phyloP scores from a whole-genome alignment of 2,329 filamentous ascomycete species.

The Colletotrichum tabaci region DNA sequence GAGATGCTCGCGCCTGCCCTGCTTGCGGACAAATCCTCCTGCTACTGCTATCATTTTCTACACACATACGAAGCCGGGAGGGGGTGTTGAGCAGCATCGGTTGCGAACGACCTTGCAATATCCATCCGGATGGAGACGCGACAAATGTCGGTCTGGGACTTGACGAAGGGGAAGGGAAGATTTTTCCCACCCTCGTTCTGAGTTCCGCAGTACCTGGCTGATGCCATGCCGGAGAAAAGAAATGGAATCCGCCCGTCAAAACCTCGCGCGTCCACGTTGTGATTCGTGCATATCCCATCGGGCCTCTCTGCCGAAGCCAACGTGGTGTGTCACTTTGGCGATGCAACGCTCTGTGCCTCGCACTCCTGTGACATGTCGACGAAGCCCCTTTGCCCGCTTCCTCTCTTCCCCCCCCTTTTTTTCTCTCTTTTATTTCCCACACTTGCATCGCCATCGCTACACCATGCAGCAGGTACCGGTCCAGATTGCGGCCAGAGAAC shows the following conservation, averaged over 20 bases:
- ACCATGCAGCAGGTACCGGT: constrained; percentile 39
- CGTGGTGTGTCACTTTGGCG: constrained; percentile 32
- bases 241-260: constrained; percentile 17
- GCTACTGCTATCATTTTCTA: constrained; percentile 6
- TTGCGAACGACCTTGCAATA: constrained; percentile 5
- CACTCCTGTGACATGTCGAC: constrained; percentile 33
- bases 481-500: constrained; percentile 23
- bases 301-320: constrained; percentile 35
- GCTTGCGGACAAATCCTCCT: neutral
- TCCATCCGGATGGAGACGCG: constrained; percentile 15
- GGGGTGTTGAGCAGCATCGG: neutral
- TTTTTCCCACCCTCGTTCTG: neutral
- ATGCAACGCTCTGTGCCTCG: constrained; percentile 38
- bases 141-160: constrained; percentile 40
- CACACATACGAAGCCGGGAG: constrained; percentile 2
- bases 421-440: neutral
- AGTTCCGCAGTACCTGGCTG: neutral
- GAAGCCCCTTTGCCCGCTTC: constrained; percentile 2
- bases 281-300: constrained; percentile 38
- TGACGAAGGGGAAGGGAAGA: constrained; percentile 12
- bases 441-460: constrained; percentile 35
- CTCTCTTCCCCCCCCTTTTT: constrained; percentile 3
- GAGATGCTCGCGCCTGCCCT: neutral
- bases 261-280: constrained; percentile 28
- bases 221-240: constrained; percentile 23